Evolutionary conservation across 768 basidiomycete species (phyloP), one percentile per base, ranked within the genome.

Genomic region (Suillus variegatus): DNA sequence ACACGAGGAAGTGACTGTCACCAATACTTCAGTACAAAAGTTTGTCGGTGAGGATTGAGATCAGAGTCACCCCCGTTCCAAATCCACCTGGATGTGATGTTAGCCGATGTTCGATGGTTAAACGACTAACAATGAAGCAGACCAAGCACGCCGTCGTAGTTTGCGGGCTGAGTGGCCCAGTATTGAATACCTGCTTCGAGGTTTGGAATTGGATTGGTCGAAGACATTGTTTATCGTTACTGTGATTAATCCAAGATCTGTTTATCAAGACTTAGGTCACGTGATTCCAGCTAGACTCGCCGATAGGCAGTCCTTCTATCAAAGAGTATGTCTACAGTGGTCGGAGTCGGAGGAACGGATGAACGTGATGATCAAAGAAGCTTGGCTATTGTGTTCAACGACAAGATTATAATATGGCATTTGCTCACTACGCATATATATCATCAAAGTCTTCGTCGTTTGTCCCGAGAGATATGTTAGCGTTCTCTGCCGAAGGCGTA

Each of bases 131-230:
- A 54, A 36, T 69, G 18, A 60, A 63, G 74, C 79, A 70, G 76
- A 74, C 94, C 96, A 35, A 98, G 85, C 10, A 98, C 96, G 55
- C 96, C 94, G 72, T 97, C 88, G 38, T 92, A 85, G 66, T 80
- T 92, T 4, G 95, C 92, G 9, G 91, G 88, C 68, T 94, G 92
- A 1, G 81, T 81, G 25, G 82, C 84, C 97, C 97, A 99, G 75
- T 97, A 99, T 25, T 86, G 80, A 52, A 98, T 86, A 18, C 97
- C 93, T 44, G 89, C 86, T 65, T 90, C 78, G 36, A 94, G 81
- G 65, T 90, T 82, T 0, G 93, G 88, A 56, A 79, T 76, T 44
- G 76, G 73, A n/a, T 71, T 54, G 14, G 64, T 28, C 2, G 65
- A 65, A 65, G 36, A 61, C 68, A 66, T 69, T 44, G 32, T 56